A percentile compares a stretch with the other conserved stretches of the same genome.
These are phyloP conservation scores for Mortierella sp. DNA, from an alignment of 371 early-diverging fungal genomes.

Conservation along the genomic window DNA sequence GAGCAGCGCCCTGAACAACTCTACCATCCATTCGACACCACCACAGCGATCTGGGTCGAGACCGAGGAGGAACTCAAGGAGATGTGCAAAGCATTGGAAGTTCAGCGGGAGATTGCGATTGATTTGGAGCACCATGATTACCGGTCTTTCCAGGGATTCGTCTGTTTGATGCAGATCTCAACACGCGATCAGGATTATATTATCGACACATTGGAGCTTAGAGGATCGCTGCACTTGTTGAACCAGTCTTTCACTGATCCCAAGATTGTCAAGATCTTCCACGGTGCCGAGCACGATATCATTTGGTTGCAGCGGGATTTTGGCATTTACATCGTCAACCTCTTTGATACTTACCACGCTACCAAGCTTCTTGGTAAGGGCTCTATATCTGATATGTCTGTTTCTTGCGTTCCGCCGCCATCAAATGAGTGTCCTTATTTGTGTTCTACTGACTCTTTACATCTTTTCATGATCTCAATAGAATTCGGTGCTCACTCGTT, in stretches of 20 bases:
- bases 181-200: constrained; percentile 93
- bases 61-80: constrained; percentile 74
- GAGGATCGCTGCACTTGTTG: constrained; percentile 80
- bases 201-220: constrained; percentile 91
- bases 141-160: constrained; percentile 95
- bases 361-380: constrained; percentile 80
- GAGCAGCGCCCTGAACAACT: constrained; percentile 68
- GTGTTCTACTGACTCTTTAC: neutral
- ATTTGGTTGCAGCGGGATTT: constrained; percentile 98
- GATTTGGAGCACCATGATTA: constrained; percentile 98
- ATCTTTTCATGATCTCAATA: constrained; percentile 12
- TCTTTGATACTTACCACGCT: constrained; percentile 98
- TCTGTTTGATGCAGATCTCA: constrained; percentile 95
- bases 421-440: neutral
- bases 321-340: constrained; percentile 94
- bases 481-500: constrained; percentile 82
- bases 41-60: constrained; percentile 79
- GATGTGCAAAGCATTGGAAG: constrained; percentile 75
- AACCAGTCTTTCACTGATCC: constrained; percentile 94
- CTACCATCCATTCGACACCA: constrained; percentile 73
- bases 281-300: constrained; percentile 98
- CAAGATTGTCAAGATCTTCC: constrained; percentile 89
- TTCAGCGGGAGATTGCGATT: constrained; percentile 85
- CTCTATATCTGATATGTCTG: neutral
- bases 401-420: neutral